Evolutionary conservation across 371 early-diverging fungal species (phyloP), one percentile per base, ranked within the genome.

Genomic region (Mucor irregularis): DNA sequence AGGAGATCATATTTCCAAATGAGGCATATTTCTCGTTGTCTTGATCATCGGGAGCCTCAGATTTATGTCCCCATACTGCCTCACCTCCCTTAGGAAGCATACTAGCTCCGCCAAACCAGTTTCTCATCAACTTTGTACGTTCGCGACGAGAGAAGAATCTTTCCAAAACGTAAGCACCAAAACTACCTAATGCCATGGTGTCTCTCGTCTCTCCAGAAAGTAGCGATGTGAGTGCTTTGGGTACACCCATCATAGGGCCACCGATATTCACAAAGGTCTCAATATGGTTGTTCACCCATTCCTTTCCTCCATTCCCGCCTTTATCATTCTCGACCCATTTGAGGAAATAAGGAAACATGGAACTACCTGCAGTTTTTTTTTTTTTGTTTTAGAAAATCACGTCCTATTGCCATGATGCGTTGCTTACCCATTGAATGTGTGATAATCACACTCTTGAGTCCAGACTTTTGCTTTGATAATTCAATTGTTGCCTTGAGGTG

Each of bases 81-180:
- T 89, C 75, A 30, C 94, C 95, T 28, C 97, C 97, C 64, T 92
- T 93, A 42, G 94, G 96, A 17, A 95, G 66, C 81, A 95, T 81
- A 24, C 83, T 80, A 6, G 82, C 64, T 14, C 88, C 79, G 4
- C 92, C 92, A n/a, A 86, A 86, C 95, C 94, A 97, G n/a, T 82
- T 85, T 25, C 92, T 84, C 71, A 93, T 91, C 14, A 96, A 57
- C 7, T 75, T 81, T 2, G 88, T 83, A 10, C 94, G 80, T 58
- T 96, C 92, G 13, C 81, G 71, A 51, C 85, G 74, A 5, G 87
- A 85, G 69, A 97, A 92, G 73, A 94, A 89, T 38, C 84, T 88
- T 62, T 97, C 97, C 13, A 95, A 62, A 4, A 93, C 62, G 58
- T 88, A 88, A 6, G 87, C 82, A 46, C 86, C 89, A 67, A 93